A percentile compares a stretch with the other conserved stretches of the same genome.
These are phyloP conservation scores for Lasiodiplodia sp. DNA, from an alignment of 2,329 filamentous ascomycete genomes.

Conservation along the genomic window DNA sequence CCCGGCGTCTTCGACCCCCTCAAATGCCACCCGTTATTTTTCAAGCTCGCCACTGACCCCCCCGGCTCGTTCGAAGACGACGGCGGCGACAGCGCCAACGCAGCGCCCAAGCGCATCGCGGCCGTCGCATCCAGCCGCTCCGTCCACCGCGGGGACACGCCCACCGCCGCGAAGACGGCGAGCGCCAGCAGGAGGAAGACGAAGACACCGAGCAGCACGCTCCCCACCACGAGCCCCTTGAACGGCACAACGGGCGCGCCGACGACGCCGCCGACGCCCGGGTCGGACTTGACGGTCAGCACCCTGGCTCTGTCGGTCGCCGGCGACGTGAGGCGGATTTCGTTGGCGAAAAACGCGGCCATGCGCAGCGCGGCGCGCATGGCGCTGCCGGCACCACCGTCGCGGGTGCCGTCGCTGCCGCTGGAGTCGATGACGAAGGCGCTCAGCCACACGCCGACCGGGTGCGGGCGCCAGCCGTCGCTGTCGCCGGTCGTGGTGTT, in stretches of 20 bases:
- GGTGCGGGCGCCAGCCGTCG: too few relatives aligned
- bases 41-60: not conserved
- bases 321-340: not conserved
- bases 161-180: not conserved
- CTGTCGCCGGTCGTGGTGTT: too few relatives aligned
- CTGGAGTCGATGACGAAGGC: not conserved
- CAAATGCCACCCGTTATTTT: too few relatives aligned
- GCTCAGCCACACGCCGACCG: not conserved
- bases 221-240: not conserved
- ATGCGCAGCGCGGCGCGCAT: not conserved
- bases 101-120: not conserved
- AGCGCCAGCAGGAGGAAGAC: not conserved
- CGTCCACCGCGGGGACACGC: not conserved
- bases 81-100: not conserved
- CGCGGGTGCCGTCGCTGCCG: too few relatives aligned
- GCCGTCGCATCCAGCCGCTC: constrained; percentile 1
- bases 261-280: not conserved
- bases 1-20: not conserved
- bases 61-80: not conserved
- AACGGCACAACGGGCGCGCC: not conserved
- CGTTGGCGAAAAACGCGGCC: not conserved
- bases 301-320: too few relatives aligned
- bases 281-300: not conserved
- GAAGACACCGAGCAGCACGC: not conserved
- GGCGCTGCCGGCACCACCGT: not conserved